Conservation (phyloP, 441 rosid species). For the Rhodomyrtus psidioides region DNA sequence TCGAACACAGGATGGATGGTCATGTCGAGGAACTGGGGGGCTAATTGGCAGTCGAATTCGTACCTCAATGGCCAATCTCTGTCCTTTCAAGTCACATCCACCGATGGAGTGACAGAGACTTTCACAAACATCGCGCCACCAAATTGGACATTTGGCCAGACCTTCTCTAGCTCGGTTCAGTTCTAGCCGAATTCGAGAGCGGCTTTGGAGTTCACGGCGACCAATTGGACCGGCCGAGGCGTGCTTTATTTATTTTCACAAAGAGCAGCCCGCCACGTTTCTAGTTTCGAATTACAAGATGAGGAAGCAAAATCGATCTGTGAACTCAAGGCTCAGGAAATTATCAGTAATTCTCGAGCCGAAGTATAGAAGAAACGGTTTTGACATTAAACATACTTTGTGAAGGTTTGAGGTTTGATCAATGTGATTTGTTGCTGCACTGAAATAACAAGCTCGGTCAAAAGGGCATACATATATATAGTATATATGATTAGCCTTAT, state of each 20-base stretch:
- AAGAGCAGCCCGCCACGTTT: constrained; percentile 60
- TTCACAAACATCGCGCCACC: constrained; percentile 39
- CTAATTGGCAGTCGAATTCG: constrained; percentile 69
- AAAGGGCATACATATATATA: neutral
- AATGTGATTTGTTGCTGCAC: neutral
- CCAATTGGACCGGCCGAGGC: constrained; percentile 45
- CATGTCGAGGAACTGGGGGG: constrained; percentile 77
- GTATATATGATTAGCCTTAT: neutral
- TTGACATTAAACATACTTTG: neutral
- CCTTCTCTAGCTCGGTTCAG: constrained; percentile 44
- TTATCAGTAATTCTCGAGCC: neutral
- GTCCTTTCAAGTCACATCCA: constrained; percentile 54
- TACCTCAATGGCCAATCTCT: constrained; percentile 43
- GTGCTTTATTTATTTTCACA: constrained; percentile 35
- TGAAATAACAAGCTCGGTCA: neutral
- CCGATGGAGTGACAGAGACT: constrained; percentile 38
- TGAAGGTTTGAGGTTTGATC: neutral
- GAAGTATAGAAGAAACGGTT: neutral
- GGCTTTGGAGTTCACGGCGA: constrained; percentile 6
- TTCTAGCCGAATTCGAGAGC: constrained; percentile 20
- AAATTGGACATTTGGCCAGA: constrained; percentile 57
- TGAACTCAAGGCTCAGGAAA: neutral
- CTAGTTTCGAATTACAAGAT: neutral
- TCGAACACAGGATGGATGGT: constrained; percentile 49
- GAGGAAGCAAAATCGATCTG: neutral